phyloP scores from a whole-genome alignment of 2,329 filamentous ascomycete species.

The Colletotrichum zoysiae region DNA sequence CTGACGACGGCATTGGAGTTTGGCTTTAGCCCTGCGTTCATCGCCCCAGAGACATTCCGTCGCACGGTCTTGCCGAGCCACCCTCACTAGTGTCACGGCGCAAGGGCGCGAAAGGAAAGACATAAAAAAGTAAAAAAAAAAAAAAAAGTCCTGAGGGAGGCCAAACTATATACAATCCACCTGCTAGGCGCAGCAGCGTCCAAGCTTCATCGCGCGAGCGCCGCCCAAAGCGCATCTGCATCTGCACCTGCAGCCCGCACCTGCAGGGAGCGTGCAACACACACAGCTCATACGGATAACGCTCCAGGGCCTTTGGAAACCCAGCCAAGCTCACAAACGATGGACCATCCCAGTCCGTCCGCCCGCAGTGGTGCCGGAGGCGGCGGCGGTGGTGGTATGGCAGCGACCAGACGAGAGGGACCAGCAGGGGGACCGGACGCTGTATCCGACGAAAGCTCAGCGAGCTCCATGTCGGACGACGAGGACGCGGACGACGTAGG shows the following conservation, averaged over 20 bases:
- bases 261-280: not conserved
- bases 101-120: not conserved
- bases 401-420: slow-evolving; percentile 21
- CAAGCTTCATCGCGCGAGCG: slow-evolving; percentile 1
- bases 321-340: slow-evolving; percentile 6
- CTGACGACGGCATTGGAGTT: slow-evolving; percentile 2
- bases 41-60: slow-evolving; percentile 10
- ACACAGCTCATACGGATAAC: slow-evolving; percentile 3
- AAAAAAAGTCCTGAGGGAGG: not conserved
- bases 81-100: slow-evolving; percentile 24
- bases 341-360: slow-evolving; percentile 24
- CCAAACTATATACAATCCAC: not conserved
- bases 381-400: slow-evolving; percentile 5
- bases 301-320: not conserved
- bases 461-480: slow-evolving; percentile 37
- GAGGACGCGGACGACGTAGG: slow-evolving; percentile 12
- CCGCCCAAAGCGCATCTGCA: slow-evolving; percentile 9
- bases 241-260: not conserved
- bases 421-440: slow-evolving; percentile 9
- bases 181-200: not conserved
- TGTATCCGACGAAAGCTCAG: slow-evolving; percentile 18
- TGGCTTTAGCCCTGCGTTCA: slow-evolving; percentile 1
- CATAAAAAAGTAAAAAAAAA: not conserved
- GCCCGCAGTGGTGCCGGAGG: slow-evolving; percentile 26
- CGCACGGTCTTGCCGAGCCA: slow-evolving; percentile 25